Base-by-base conservation (phyloP, 257 asterid genomes). In the Solanum sitiens region DNA sequence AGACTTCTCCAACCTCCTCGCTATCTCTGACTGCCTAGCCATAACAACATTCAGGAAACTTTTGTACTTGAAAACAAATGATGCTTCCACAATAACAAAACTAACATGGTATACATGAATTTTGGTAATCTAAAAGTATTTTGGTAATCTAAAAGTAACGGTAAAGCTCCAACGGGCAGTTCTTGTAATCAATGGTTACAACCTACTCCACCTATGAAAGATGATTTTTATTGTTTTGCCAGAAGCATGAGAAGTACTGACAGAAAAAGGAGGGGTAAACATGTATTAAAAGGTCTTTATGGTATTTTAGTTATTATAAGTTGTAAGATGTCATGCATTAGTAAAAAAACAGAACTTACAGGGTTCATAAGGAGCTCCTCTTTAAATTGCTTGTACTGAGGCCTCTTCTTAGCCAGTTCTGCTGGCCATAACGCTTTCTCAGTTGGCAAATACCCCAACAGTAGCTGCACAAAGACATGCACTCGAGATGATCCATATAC, bases 1-100 rank as follows among this genome's bases (percentile, higher is more conserved):
- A 42, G 95, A 91, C 83, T 91, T 91, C 89, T 95, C 99, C 94
- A 96, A 89, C 95, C 91, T 94, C 94, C 99, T 91, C 72, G 98
- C 88, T 87, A 96, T 94, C 92, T 95, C 98, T 84, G 99, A 94
- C 98, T 96, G 95, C 94, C 96, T 94, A 96, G 95, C 96, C 98
- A 94, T 89, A 93, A 85, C 89, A 92, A 92, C 91, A 93, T 92
- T 96, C 94, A 96, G 97, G 63, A 77, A 42, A 77, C 42, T 70
- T 32, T 32, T 70, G 37, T 77, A 25, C 84, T 70, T 42, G 35
- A 25, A 77, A 45, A 77, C 47, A 77, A 42, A 42, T n/a, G 14
- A 77, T 25, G 35, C 84, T 12, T 70, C 42, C 40, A 70, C n/a
- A 70, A 40, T 7, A 77, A 13, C 23, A 70, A 67, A 67, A 77